phyloP scores from a whole-genome alignment of 140 eudicot species.

The Bidens hawaiensis region DNA sequence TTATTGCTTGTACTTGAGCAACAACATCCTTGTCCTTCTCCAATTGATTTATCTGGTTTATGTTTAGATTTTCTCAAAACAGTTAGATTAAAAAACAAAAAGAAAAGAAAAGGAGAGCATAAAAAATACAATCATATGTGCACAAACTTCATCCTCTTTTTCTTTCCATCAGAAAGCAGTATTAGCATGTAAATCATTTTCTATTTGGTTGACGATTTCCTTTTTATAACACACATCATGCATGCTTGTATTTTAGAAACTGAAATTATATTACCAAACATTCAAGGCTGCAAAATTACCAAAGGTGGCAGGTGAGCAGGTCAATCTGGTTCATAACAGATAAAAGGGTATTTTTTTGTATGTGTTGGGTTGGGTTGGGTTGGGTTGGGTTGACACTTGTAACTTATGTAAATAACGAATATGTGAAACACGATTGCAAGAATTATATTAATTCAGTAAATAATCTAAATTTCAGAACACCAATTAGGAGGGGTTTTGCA shows the following conservation, averaged over 20 bases:
- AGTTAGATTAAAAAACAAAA: neutral
- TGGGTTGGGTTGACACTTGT: neutral
- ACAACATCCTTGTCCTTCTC: conserved; percentile 98
- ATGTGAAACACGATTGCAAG: neutral
- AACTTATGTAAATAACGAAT: neutral
- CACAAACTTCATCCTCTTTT: conserved; percentile 2
- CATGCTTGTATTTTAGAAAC: neutral
- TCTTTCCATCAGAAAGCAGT: conserved; percentile 2
- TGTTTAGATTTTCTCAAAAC: conserved; percentile 11
- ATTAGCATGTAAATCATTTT: neutral
- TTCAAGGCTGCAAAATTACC: neutral
- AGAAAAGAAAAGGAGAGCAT: neutral
- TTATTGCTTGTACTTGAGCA: conserved; percentile 89
- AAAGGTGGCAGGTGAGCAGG: neutral
- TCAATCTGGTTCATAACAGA: neutral
- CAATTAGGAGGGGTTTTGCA: no score
- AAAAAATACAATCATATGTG: neutral
- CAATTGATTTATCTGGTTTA: conserved; percentile 73
- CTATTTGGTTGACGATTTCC: neutral
- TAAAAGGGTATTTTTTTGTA: neutral
- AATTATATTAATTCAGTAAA: neutral
- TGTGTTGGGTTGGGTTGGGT: neutral
- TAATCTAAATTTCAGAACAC: neutral
- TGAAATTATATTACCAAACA: neutral
- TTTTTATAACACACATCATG: neutral